Evolutionary conservation across 1,284 basidiomycete genomes (phyloP).

Genomic region (Fistulinella cinereoalba): DNA sequence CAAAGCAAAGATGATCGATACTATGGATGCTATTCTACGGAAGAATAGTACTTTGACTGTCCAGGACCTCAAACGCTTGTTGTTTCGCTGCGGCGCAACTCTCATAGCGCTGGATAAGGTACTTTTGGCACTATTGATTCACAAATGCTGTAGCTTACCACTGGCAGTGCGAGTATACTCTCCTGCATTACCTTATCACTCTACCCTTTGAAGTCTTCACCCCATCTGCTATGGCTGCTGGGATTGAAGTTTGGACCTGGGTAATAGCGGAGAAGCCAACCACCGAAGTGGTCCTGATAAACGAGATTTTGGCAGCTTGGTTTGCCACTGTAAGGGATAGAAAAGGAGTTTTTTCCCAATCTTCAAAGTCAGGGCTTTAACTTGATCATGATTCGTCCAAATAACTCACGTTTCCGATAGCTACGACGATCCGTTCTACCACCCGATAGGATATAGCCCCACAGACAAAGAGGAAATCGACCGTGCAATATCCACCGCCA

Average conservation of each 20-base stretch:
- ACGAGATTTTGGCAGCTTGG: slow-evolving; percentile 89
- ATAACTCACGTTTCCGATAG: slow-evolving; percentile 41
- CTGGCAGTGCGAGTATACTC: slow-evolving; percentile 75
- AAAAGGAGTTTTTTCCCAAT: slow-evolving; percentile 80
- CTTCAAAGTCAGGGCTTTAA: slow-evolving; percentile 64
- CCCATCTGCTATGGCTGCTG: slow-evolving; percentile 80
- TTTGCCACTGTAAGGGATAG: slow-evolving; percentile 72
- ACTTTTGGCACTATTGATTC: slow-evolving; percentile 6
- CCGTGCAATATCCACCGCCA: slow-evolving; percentile 66
- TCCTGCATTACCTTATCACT: slow-evolving; percentile 85
- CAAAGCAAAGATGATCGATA: slow-evolving; percentile 66
- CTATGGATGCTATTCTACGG: slow-evolving; percentile 64
- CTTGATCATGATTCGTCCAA: not conserved
- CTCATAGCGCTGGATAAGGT: slow-evolving; percentile 73
- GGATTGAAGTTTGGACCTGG: slow-evolving; percentile 97
- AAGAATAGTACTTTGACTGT: slow-evolving; percentile 73
- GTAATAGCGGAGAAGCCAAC: slow-evolving; percentile 85
- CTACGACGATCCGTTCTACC: slow-evolving; percentile 83
- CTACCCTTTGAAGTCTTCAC: slow-evolving; percentile 91
- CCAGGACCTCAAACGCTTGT: slow-evolving; percentile 78
- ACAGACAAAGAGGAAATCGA: slow-evolving; percentile 87
- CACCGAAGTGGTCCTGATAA: slow-evolving; percentile 71
- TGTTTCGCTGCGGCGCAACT: slow-evolving; percentile 86
- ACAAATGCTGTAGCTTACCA: slow-evolving; percentile 1
- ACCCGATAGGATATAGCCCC: slow-evolving; percentile 86